Conservation (phyloP, 768 basidiomycete species). For the Mrakia blollopis region DNA sequence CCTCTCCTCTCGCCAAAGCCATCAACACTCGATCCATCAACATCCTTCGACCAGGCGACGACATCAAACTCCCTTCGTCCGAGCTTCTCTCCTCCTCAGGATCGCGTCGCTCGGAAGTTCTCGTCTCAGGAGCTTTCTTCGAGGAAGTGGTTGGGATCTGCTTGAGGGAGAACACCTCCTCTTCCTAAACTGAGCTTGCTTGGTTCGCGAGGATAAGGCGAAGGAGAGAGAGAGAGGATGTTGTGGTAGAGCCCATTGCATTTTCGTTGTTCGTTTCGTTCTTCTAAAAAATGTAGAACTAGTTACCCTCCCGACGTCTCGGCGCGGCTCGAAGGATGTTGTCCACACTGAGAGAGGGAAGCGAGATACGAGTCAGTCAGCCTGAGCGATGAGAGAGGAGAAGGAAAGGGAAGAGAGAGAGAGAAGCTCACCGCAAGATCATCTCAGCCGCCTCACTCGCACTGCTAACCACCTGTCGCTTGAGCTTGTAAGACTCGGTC, state of each 20-base stretch:
- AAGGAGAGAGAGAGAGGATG: neutral
- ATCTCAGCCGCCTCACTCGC: conserved; percentile 97
- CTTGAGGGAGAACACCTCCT: neutral
- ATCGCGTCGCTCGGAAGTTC: neutral
- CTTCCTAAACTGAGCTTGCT: neutral
- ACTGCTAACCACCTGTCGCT: conserved; percentile 87
- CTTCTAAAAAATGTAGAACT: neutral
- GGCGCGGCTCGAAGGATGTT: conserved; percentile 84
- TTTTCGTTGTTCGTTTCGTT: neutral
- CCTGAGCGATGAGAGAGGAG: neutral
- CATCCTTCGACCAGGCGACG: neutral
- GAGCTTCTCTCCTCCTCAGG: neutral
- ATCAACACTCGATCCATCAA: neutral
- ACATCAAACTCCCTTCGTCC: neutral
- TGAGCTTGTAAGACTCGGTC: conserved; percentile 96
- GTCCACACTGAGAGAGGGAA: conserved; percentile 60
- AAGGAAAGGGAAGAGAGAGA: neutral
- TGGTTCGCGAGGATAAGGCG: neutral
- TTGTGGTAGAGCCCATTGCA: too few species aligned
- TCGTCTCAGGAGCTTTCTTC: neutral
- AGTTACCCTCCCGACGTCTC: conserved; percentile 62
- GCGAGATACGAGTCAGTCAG: neutral
- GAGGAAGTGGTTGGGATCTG: neutral
- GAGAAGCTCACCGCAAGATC: conserved; percentile 69
- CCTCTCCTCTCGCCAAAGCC: neutral